These are phyloP conservation scores for Russula dissimulans DNA, from an alignment of 768 basidiomycete species.

Conservation along the genomic window DNA sequence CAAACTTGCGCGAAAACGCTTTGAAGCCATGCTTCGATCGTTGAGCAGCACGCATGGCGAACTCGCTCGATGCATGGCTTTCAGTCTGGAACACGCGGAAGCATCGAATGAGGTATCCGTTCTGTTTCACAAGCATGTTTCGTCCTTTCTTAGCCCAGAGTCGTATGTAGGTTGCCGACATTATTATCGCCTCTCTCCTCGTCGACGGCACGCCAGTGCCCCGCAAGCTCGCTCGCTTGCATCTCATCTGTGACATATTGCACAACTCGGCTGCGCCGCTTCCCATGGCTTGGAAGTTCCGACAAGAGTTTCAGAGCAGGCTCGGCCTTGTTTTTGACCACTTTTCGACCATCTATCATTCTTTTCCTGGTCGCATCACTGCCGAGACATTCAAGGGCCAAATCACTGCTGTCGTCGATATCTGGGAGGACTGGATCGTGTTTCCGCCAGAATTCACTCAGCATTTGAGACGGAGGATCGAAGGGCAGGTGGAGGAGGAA, in stretches of 20 bases:
- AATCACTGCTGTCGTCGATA: conserved; percentile 79
- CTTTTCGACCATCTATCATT: conserved; percentile 86
- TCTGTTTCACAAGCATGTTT: background rate
- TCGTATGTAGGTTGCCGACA: conserved; percentile 70
- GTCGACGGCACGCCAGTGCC: conserved; percentile 96
- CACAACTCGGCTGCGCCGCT: conserved; percentile 93
- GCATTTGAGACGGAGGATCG: conserved; percentile 64
- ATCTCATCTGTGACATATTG: conserved; percentile 94
- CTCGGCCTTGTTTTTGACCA: conserved; percentile 96
- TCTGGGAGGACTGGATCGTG: conserved; percentile 99
- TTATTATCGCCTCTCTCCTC: conserved; percentile 80
- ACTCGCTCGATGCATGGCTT: conserved; percentile 94
- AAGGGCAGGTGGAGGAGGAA: conserved; percentile 40
- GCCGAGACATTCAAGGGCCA: conserved; percentile 95
- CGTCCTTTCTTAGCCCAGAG: background rate
- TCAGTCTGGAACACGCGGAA: conserved; percentile 92
- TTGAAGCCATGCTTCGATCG: conserved; percentile 84
- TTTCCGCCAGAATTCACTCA: conserved; percentile 81
- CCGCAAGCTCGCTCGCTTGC: conserved; percentile 88
- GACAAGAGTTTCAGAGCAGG: conserved; percentile 85
- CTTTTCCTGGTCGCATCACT: conserved; percentile 92
- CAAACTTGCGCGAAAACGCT: conserved; percentile 67
- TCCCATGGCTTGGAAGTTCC: conserved; percentile 96
- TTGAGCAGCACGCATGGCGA: conserved; percentile 82
- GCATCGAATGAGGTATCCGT: conserved; percentile 77